These are phyloP conservation scores for Peronospora farinosa DNA, from an alignment of 352 stramenopile genomes.

Conservation along the genomic window DNA sequence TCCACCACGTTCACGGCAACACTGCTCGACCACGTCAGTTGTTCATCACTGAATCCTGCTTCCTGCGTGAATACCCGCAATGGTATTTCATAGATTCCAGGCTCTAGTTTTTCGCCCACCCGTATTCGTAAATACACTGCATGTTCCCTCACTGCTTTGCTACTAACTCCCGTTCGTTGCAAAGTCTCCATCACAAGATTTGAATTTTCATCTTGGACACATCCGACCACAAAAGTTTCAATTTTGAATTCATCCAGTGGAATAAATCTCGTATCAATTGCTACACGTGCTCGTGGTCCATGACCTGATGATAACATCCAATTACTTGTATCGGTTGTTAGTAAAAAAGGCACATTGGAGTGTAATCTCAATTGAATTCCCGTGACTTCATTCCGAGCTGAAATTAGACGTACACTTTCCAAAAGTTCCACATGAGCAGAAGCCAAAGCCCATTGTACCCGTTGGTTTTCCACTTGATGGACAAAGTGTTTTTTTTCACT, in stretches of 20 bases:
- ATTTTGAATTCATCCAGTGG: conserved; percentile 41
- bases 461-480: conserved; percentile 12
- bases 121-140: conserved; percentile 55
- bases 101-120: conserved; percentile 25
- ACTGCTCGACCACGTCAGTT: conserved; percentile 54
- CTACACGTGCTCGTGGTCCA: conserved; percentile 46
- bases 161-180: conserved; percentile 32
- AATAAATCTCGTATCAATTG: conserved; percentile 48
- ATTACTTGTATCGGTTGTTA: conserved; percentile 49
- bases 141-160: conserved; percentile 31
- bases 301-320: conserved; percentile 56
- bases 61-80: conserved; percentile 61
- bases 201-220: conserved; percentile 53
- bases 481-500: not conserved
- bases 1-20: conserved; percentile 49
- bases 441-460: conserved; percentile 32
- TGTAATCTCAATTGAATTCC: conserved; percentile 49
- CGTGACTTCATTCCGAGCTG: conserved; percentile 48
- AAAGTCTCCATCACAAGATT: conserved; percentile 58
- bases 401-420: conserved; percentile 40
- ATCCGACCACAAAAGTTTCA: conserved; percentile 50
- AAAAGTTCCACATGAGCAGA: conserved; percentile 27
- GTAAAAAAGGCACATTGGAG: conserved; percentile 48
- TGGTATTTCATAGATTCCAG: conserved; percentile 58
- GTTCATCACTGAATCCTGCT: conserved; percentile 58